Evolutionary conservation across 2,329 filamentous ascomycete species (phyloP).

Genomic region (Zymoseptoria passerinii): DNA sequence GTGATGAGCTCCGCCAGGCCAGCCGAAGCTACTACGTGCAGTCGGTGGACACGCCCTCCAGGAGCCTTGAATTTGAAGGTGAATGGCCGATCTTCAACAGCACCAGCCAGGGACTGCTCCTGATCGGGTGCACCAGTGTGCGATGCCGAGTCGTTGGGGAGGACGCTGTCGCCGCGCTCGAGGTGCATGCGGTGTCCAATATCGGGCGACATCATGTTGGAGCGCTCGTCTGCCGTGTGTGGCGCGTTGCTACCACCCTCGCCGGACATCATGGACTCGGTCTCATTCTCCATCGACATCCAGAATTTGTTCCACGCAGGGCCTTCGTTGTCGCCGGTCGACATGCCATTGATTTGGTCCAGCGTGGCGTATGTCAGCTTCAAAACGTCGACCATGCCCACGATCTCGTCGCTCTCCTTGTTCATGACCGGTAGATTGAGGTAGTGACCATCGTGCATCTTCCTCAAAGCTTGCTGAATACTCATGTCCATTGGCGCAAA

Average conservation of each 20-base stretch:
- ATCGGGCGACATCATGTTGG: constrained; percentile 70
- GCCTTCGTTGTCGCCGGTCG: constrained; percentile 77
- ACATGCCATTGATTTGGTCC: constrained; percentile 91
- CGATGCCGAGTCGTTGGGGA: constrained; percentile 89
- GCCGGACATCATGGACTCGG: constrained; percentile 92
- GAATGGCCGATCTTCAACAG: constrained; percentile 67
- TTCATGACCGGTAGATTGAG: constrained; percentile 98
- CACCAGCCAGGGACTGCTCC: constrained; percentile 54
- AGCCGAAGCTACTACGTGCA: constrained; percentile 73
- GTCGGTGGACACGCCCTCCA: constrained; percentile 82
- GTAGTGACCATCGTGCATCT: constrained; percentile 99
- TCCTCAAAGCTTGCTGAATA: constrained; percentile 92
- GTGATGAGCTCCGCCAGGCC: constrained; percentile 73
- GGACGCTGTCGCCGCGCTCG: constrained; percentile 74
- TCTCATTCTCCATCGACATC: constrained; percentile 90
- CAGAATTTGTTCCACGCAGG: constrained; percentile 99
- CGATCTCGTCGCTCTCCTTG: constrained; percentile 79
- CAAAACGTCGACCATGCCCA: constrained; percentile 98
- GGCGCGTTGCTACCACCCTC: constrained; percentile 61
- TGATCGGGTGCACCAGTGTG: constrained; percentile 71
- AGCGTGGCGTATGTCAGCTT: constrained; percentile 97
- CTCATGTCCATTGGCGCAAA: constrained; percentile 99
- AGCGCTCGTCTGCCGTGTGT: constrained; percentile 60
- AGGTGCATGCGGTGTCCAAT: constrained; percentile 46
- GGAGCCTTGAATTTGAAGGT: constrained; percentile 99